Conservation (phyloP, 345 rosid species). For the Adansonia digitata region DNA sequence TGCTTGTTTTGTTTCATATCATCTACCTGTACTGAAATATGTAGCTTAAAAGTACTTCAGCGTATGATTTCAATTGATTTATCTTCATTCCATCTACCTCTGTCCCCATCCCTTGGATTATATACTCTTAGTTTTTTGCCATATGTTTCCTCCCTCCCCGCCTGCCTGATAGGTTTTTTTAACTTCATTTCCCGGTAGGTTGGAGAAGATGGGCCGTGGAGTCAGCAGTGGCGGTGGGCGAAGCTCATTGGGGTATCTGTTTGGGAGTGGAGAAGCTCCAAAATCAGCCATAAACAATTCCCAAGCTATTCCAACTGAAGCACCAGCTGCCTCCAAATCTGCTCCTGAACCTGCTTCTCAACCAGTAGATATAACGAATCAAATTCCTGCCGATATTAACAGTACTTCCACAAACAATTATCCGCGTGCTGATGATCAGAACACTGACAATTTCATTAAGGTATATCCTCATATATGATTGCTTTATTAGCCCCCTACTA, state of each 20-base stretch:
- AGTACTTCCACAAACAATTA: conserved; percentile 62
- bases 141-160: not conserved
- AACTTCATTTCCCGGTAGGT: not conserved
- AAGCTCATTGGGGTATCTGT: conserved; percentile 81
- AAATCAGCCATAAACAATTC: conserved; percentile 38
- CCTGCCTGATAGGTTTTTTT: not conserved
- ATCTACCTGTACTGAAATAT: not conserved
- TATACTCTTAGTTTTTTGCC: not conserved
- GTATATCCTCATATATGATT: conserved; percentile 24
- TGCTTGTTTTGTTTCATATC: not conserved
- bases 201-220: conserved; percentile 66
- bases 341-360: conserved; percentile 30
- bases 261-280: conserved; percentile 71
- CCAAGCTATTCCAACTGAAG: conserved; percentile 33
- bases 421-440: conserved; percentile 78
- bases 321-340: conserved; percentile 32
- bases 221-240: conserved; percentile 80
- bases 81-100: not conserved
- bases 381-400: conserved; percentile 62
- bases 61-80: not conserved
- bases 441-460: conserved; percentile 77
- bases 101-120: not conserved
- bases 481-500: not conserved
- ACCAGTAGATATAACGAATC: conserved; percentile 45
- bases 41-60: not conserved